Evolutionary conservation across 352 stramenopile genomes (phyloP).

Genomic region (Saprolegnia parasitica): DNA sequence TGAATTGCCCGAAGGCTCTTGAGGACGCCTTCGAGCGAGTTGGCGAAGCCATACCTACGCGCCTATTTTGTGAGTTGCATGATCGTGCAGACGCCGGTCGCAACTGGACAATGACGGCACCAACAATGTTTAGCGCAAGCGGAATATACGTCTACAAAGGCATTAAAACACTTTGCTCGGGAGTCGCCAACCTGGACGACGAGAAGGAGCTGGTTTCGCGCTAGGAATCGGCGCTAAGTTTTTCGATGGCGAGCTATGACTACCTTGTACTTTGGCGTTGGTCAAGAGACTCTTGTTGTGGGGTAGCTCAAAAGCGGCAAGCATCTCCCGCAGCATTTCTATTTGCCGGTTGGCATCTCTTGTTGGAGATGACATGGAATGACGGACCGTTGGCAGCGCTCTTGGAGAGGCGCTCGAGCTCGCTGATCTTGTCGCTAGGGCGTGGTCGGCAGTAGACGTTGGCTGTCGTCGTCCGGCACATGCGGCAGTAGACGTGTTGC

Average conservation of each 20-base stretch:
- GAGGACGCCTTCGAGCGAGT: constrained; percentile 21
- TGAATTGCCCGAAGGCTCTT: constrained; percentile 24
- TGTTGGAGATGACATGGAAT: not conserved
- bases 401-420: constrained; percentile 1
- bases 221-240: not conserved
- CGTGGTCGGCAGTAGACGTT: constrained; percentile 12
- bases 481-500: constrained; percentile 11
- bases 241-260: not conserved
- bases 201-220: not conserved
- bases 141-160: constrained; percentile 23
- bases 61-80: not conserved
- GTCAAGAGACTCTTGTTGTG: constrained; percentile 14
- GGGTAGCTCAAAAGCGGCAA: constrained; percentile 1
- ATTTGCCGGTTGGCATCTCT: not conserved
- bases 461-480: constrained; percentile 15
- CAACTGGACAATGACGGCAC: constrained; percentile 12
- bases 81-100: not conserved
- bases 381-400: constrained; percentile 9
- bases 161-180: too few relatives aligned
- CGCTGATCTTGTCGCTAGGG: constrained; percentile 6
- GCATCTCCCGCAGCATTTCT: constrained; percentile 24
- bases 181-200: constrained; percentile 25
- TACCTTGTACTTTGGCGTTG: constrained; percentile 11
- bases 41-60: constrained; percentile 22
- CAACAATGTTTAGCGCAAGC: constrained; percentile 11